These are phyloP conservation scores for Thuja plicata DNA, from an alignment of 83 land plant genomes.

Conservation along the genomic window DNA sequence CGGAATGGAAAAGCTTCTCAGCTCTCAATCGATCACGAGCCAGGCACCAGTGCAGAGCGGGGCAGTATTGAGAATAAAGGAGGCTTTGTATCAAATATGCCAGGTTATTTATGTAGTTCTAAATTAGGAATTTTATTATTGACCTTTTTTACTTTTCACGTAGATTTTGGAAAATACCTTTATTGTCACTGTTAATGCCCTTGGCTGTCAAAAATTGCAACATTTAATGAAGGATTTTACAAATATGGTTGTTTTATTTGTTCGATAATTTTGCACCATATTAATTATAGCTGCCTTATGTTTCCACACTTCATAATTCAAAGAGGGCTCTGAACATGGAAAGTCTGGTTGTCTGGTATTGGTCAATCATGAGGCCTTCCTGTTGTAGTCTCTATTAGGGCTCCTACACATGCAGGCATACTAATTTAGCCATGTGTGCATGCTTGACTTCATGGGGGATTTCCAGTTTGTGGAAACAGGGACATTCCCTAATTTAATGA, in stretches of 20 bases:
- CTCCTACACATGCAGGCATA: not conserved
- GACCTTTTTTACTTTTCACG: not conserved
- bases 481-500: not conserved
- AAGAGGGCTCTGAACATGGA: not conserved
- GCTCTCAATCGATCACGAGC: conserved; percentile 65
- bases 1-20: conserved; percentile 38
- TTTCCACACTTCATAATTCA: no score
- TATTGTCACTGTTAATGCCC: not conserved
- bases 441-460: not conserved
- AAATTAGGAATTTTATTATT: not conserved
- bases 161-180: not conserved
- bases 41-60: conserved; percentile 40
- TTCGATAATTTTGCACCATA: not conserved
- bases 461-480: not conserved
- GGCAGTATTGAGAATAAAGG: conserved; percentile 50
- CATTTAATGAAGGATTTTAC: no score
- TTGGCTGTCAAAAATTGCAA: not conserved
- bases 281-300: not conserved
- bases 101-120: conserved; percentile 28
- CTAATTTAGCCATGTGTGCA: not conserved
- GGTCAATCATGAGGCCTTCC: not conserved
- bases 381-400: not conserved
- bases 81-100: conserved; percentile 62
- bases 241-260: not conserved
- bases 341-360: not conserved